Conservation (phyloP, 2,329 filamentous ascomycete species). For the Gnomoniopsis smithogilvyi region DNA sequence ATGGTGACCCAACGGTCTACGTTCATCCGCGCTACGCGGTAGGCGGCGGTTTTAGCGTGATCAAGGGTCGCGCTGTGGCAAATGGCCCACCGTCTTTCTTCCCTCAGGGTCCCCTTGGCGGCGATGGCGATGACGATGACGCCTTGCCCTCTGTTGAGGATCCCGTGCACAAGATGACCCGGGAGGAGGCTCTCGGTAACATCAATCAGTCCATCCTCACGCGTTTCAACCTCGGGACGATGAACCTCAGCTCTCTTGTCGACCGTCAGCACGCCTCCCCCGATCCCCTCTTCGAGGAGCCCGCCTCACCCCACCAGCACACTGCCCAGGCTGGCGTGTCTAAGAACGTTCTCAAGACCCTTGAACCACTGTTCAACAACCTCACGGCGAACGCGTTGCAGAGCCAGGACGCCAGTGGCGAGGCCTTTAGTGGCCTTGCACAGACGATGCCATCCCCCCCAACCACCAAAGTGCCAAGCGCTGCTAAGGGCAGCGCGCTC, state of each 20-base stretch:
- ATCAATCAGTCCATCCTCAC: conserved; percentile 68
- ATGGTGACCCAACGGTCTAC: conserved; percentile 53
- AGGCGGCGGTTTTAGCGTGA: conserved; percentile 56
- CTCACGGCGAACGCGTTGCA: neutral
- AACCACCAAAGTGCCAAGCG: conserved; percentile 1
- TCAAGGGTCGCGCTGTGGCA: conserved; percentile 62
- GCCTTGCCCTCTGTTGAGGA: conserved; percentile 36
- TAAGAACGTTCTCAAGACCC: conserved; percentile 9
- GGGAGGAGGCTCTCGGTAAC: conserved; percentile 64
- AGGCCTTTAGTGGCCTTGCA: conserved; percentile 12
- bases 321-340: conserved; percentile 8
- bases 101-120: conserved; percentile 38
- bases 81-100: conserved; percentile 63
- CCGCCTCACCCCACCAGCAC: conserved; percentile 4
- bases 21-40: conserved; percentile 53
- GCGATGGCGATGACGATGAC: conserved; percentile 21
- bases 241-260: conserved; percentile 32
- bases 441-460: conserved; percentile 12
- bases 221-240: conserved; percentile 50
- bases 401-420: neutral
- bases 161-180: conserved; percentile 62
- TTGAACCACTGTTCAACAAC: neutral
- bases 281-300: conserved; percentile 2
- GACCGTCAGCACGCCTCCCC: neutral
- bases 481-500: conserved; percentile 29